Evolutionary conservation across 768 basidiomycete species (phyloP), one percentile per base, ranked within the genome.

Genomic region (Xerocomus brunneocitrinus): DNA sequence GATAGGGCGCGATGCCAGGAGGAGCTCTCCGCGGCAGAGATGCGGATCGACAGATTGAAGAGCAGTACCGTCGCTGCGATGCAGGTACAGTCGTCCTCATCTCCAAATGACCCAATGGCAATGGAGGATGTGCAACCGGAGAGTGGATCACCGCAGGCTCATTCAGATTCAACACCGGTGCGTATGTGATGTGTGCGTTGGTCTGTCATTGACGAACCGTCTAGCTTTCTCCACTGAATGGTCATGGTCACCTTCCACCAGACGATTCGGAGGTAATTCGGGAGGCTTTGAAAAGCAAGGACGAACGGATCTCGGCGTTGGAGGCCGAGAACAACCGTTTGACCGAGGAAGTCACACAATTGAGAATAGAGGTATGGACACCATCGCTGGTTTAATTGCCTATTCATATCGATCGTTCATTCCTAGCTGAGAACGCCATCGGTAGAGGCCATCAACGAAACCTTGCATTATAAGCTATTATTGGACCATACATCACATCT

Each of bases 161-260:
- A 74, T 71, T 76, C 79, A 71, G 81, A 78, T 73, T 79, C 84
- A 76, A 82, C 85, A 70, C 78, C 74, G 75, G 87, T 88, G 79
- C 82, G 87, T 86, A 77, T 76, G 74, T 22, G 8, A 76, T 72
- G 47, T 5, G 7, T 63, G 60, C 43, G 58, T 60, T 67, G 19
- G 16, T n/a, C 2, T n/a, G 30, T 48, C n/a, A 9, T 56, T 70
- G 75, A 85, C 74, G 14, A 60, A 30, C 51, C 47, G 60, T 30
- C 3, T 64, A 87, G 84, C 77, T 66, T 46, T 61, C 64, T 31
- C 71, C 68, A 49, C 34, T 59, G 16, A 79, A 79, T 56, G 76
- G 74, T 27, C 64, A 72, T 25, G 67, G 73, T 50, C 74, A 74
- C 51, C 40, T 61, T 75, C 39, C 68, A 73, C 35, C 74, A 43